phyloP scores from a whole-genome alignment of 2,329 filamentous ascomycete genomes.

The Zarea fungicola region DNA sequence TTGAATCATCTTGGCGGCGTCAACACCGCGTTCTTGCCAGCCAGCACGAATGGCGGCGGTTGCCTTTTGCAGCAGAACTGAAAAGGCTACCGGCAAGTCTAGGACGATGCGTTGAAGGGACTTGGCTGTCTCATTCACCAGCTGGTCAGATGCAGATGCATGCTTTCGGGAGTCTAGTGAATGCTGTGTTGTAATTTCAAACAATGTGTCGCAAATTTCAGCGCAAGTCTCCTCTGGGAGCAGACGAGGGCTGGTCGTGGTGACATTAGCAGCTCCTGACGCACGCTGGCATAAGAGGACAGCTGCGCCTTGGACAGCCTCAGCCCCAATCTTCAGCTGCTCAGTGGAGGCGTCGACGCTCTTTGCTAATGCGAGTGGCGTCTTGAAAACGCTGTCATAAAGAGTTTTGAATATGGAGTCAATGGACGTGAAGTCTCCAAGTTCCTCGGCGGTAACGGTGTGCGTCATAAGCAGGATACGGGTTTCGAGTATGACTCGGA shows the following conservation, averaged over 20 bases:
- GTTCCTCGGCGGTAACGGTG: slow-evolving; percentile 30
- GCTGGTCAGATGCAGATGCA: slow-evolving; percentile 25
- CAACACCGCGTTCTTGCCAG: slow-evolving; percentile 17
- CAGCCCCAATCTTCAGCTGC: slow-evolving; percentile 35
- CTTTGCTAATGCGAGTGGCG: slow-evolving; percentile 27
- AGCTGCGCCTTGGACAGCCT: slow-evolving; percentile 42
- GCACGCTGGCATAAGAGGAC: slow-evolving; percentile 38
- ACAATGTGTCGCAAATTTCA: slow-evolving; percentile 34
- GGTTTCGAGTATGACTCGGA: slow-evolving; percentile 47
- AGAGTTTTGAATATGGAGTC: slow-evolving; percentile 35
- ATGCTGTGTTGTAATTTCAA: slow-evolving; percentile 24
- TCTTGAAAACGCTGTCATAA: slow-evolving; percentile 39
- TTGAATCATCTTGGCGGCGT: slow-evolving; percentile 26
- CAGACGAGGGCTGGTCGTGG: slow-evolving; percentile 23
- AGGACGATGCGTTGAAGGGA: slow-evolving; percentile 35
- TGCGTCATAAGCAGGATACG: slow-evolving; percentile 34
- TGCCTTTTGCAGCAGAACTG: slow-evolving; percentile 26
- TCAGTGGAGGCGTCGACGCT: slow-evolving; percentile 29
- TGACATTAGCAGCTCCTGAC: slow-evolving; percentile 16
- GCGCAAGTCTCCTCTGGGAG: slow-evolving; percentile 30
- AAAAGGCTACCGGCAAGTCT: slow-evolving; percentile 32
- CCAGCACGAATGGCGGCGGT: slow-evolving; percentile 22
- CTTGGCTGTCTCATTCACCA: slow-evolving; percentile 37
- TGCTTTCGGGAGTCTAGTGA: slow-evolving; percentile 17
- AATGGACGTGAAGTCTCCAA: slow-evolving; percentile 31